These are phyloP conservation scores for Stephania cephalantha DNA, from an alignment of 164 flowering plant species.

Conservation along the genomic window DNA sequence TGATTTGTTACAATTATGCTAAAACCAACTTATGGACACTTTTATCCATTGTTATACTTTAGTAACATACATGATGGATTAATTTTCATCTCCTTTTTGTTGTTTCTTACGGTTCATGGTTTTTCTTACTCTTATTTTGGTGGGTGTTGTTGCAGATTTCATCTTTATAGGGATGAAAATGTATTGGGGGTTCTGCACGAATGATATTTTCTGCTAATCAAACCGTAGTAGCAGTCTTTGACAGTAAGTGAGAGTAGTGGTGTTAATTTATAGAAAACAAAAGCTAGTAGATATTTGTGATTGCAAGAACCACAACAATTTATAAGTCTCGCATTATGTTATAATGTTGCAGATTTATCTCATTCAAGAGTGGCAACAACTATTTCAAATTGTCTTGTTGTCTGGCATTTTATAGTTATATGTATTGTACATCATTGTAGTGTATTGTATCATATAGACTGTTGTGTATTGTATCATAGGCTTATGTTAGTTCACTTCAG, in stretches of 20 bases:
- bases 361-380: background rate
- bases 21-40: no score
- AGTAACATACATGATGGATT: no score
- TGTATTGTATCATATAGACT: no score
- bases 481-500: no score
- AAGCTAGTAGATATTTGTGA: background rate
- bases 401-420: no score
- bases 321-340: background rate
- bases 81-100: background rate
- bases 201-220: background rate
- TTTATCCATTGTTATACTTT: no score
- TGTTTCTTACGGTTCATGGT: background rate
- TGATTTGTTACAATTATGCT: no score
- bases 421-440: no score
- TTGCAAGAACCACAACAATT: background rate
- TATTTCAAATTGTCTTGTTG: no score
- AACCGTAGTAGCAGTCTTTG: background rate
- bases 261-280: background rate
- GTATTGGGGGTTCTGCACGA: background rate
- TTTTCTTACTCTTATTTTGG: background rate
- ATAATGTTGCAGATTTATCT: background rate
- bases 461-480: no score
- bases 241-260: background rate
- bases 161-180: conserved; percentile 1
- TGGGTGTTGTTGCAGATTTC: background rate